Base-by-base conservation (phyloP, 495 filamentous ascomycete species). In the Amphirosellinia nigrospora region DNA sequence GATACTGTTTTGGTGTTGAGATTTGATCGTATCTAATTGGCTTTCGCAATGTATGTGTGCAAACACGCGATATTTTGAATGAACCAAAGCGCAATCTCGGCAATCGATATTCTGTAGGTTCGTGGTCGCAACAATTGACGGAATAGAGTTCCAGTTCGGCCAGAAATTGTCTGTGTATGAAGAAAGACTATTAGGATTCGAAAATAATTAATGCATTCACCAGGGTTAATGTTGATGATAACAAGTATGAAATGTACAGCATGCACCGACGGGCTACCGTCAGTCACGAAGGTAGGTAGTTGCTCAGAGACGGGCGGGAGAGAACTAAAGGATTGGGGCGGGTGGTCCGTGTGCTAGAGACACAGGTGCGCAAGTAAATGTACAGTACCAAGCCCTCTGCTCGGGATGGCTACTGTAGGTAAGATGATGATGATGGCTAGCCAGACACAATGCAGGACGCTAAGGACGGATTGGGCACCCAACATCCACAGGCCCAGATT, bases 371-470 rank as follows among this genome's bases (percentile, higher is more conserved):
- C 19, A 39, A 45, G 5, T 28, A 39, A 45, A 9, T 64, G 60
- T 21, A 32, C 39, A 38, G 60, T 21, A 32, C 39, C 41, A 46
- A 41, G 26, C 52, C 52, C 52, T 55, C 28, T 55, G 28, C 52
- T 55, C 52, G 30, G 52, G 16, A 55, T 30, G 52, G 52, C 30
- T 16, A 32, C n/a, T n/a, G n/a, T n/a, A n/a, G n/a, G n/a, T n/a
- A 50, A 26, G 52, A 59, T 38, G 58, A 41, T 41, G 56, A n/a
- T n/a, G n/a, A n/a, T n/a, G 32, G 28, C 56, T 26, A 50, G 66
- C 32, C 53, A 61, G 66, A 55, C 41, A 68, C 52, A 32, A 50
- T 41, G 66, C 56, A 61, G 66, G 56, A 61, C 66, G 56, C 66
- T 69, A 69, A 45, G 45, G 45, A 62, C 30, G 36, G 28, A 36